These are phyloP conservation scores for Phyllosticta citribraziliensis DNA, from an alignment of 2,329 filamentous ascomycete species.

Conservation along the genomic window DNA sequence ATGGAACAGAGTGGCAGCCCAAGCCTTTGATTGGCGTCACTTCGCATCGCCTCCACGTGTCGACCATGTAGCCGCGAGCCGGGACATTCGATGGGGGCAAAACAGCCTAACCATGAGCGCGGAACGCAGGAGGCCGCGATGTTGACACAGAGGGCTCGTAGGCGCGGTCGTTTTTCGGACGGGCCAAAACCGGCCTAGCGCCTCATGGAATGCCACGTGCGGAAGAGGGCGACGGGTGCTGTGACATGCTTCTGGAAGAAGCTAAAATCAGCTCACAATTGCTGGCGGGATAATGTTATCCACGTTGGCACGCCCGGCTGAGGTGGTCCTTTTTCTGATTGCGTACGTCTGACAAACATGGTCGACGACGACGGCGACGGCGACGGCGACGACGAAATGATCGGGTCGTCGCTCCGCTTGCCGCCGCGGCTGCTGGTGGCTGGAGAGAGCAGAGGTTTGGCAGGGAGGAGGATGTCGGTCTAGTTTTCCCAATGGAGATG, in stretches of 20 bases:
- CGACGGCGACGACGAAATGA: background rate
- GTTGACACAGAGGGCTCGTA: no score
- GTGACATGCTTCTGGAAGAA: constrained; percentile 10
- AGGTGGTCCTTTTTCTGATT: background rate
- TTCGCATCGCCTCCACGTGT: constrained; percentile 3
- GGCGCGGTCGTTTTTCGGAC: background rate
- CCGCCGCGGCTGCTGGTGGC: no score
- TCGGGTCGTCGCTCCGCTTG: background rate
- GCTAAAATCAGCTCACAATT: background rate
- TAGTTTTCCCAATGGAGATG: background rate
- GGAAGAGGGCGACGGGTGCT: constrained; percentile 2
- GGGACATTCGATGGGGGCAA: background rate
- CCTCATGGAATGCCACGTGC: background rate
- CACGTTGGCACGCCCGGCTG: background rate
- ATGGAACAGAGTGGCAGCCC: background rate
- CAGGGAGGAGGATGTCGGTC: background rate
- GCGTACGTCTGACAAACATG: background rate
- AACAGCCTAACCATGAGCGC: background rate
- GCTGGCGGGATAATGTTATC: constrained; percentile 5
- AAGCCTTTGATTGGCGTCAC: constrained; percentile 1
- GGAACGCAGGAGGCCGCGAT: background rate
- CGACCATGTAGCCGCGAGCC: background rate
- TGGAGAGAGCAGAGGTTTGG: background rate
- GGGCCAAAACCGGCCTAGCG: no score
- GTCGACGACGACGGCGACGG: no score